Conservation (phyloP, 352 stramenopile genomes). For the Pythium rhizo-oryzae region DNA sequence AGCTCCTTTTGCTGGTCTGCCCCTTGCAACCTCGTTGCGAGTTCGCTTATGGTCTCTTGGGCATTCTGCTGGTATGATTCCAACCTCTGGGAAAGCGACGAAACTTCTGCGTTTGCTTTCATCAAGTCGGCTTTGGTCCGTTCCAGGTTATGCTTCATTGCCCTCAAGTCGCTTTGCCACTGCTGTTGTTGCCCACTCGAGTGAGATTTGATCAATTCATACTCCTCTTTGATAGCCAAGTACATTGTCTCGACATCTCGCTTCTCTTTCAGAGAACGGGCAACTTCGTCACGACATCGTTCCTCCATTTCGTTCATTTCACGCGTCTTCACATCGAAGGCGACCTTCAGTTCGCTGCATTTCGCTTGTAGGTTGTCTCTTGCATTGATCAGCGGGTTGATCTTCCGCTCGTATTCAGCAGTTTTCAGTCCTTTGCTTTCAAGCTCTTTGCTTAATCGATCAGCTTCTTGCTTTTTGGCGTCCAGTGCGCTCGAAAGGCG, state of each 20-base stretch:
- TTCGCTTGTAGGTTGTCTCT: slow-evolving; percentile 65
- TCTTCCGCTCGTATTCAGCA: slow-evolving; percentile 63
- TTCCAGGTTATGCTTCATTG: slow-evolving; percentile 55
- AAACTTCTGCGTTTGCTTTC: slow-evolving; percentile 45
- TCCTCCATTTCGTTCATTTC: slow-evolving; percentile 62
- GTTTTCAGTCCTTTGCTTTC: slow-evolving; percentile 48
- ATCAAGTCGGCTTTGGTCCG: slow-evolving; percentile 57
- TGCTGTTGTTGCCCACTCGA: slow-evolving; percentile 42
- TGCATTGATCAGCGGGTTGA: slow-evolving; percentile 44
- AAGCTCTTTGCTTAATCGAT: slow-evolving; percentile 56
- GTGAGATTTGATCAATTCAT: slow-evolving; percentile 45
- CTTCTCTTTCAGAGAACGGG: slow-evolving; percentile 51
- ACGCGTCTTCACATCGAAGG: slow-evolving; percentile 49
- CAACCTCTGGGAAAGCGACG: slow-evolving; percentile 49
- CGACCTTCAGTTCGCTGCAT: slow-evolving; percentile 54
- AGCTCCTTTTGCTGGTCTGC: slow-evolving; percentile 62
- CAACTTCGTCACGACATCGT: slow-evolving; percentile 49
- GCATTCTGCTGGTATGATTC: slow-evolving; percentile 56
- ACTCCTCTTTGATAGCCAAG: slow-evolving; percentile 54
- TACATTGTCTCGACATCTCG: slow-evolving; percentile 56
- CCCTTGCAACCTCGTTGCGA: slow-evolving; percentile 47
- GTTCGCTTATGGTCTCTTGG: slow-evolving; percentile 66
- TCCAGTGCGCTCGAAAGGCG: slow-evolving; percentile 42
- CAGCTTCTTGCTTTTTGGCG: slow-evolving; percentile 62
- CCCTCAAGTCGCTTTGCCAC: slow-evolving; percentile 46